Evolutionary conservation across 2,329 filamentous ascomycete genomes (phyloP).

Genomic region (Botrytis tulipae): DNA sequence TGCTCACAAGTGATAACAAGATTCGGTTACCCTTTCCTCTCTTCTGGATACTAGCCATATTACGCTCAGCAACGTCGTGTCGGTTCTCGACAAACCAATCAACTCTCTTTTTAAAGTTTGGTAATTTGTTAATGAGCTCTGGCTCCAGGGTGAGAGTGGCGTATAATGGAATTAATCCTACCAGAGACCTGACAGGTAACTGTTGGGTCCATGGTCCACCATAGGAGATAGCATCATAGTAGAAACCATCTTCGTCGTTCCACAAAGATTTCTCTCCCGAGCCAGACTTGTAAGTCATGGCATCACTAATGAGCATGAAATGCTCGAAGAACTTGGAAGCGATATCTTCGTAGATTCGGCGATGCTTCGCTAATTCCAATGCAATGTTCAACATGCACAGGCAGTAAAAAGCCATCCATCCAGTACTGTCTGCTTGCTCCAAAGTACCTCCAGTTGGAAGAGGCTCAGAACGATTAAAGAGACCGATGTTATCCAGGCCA

Average conservation of each 20-base stretch:
- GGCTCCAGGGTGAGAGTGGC: slow-evolving; percentile 90
- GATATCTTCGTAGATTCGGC: slow-evolving; percentile 93
- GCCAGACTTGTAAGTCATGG: slow-evolving; percentile 81
- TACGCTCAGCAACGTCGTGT: slow-evolving; percentile 82
- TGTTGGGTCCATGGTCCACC: slow-evolving; percentile 92
- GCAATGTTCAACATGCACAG: slow-evolving; percentile 96
- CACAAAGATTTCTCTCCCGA: slow-evolving; percentile 80
- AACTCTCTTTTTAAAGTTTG: slow-evolving; percentile 87
- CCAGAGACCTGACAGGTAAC: slow-evolving; percentile 85
- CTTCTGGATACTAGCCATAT: slow-evolving; percentile 89
- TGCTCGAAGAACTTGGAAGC: slow-evolving; percentile 99
- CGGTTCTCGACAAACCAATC: slow-evolving; percentile 93
- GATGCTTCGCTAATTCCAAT: slow-evolving; percentile 90
- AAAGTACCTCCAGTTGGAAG: slow-evolving; percentile 89
- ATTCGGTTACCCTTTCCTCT: slow-evolving; percentile 88
- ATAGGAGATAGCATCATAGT: slow-evolving; percentile 97
- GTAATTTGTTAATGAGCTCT: slow-evolving; percentile 86
- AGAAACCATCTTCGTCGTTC: slow-evolving; percentile 97
- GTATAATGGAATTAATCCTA: slow-evolving; percentile 90
- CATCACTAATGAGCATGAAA: slow-evolving; percentile 96
- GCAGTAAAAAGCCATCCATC: slow-evolving; percentile 99
- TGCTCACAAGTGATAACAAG: slow-evolving; percentile 85
- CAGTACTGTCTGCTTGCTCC: slow-evolving; percentile 95
- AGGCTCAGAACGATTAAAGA: slow-evolving; percentile 96
- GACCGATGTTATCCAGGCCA: slow-evolving; percentile 91